Base-by-base conservation (phyloP, 805 yeast species). In the Pichia manshurica region DNA sequence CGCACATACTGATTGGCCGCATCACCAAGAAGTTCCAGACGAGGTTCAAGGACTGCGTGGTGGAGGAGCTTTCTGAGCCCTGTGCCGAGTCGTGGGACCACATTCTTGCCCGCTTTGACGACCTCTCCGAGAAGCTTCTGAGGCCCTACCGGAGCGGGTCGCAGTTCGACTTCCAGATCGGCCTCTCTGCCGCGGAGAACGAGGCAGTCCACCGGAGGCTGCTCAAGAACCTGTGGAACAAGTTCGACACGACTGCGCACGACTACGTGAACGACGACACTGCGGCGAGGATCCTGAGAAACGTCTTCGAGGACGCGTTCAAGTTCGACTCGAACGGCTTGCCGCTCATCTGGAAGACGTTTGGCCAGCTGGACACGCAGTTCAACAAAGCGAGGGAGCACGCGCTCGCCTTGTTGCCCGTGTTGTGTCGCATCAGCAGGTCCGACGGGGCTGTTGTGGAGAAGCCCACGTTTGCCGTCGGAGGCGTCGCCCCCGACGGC, bases 271-370 rank as follows among this genome's bases (percentile, higher is more conserved):
- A 79, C 25, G 84, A 79, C 50, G 96, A 86, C 45, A 78, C 75
- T 19, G 77, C 86, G 7, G 70, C 83, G 2, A 69, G 73, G 45
- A 73, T 87, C 22, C 65, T 91, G 60, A 81, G 87, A 60, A 95
- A 87, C 50, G 70, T 78, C 49, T 91, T 93, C 67, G 97, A 91
- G 56, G 87, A 81, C 48, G 70, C 66, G 38, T 91, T 93, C 69
- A 74, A 91, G 56, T 93, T 85, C 62, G 96, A 89, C 62, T 81
- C 76, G 32, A 75, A 82, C 51, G 95, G 90, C 3, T 65, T 87
- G 25, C 99, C 99, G 13, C 75, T 80, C 34, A 71, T 90, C 29
- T 91, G 95, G 86, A 80, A 78, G 54, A 81, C 79, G 46, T 76
- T 82, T 28, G 72, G 71, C 37, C 95, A 90, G 56, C 77, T 93